Conservation (phyloP, 1,139 yeast genomes). For the Nadsonia starkeyi-henricii region DNA sequence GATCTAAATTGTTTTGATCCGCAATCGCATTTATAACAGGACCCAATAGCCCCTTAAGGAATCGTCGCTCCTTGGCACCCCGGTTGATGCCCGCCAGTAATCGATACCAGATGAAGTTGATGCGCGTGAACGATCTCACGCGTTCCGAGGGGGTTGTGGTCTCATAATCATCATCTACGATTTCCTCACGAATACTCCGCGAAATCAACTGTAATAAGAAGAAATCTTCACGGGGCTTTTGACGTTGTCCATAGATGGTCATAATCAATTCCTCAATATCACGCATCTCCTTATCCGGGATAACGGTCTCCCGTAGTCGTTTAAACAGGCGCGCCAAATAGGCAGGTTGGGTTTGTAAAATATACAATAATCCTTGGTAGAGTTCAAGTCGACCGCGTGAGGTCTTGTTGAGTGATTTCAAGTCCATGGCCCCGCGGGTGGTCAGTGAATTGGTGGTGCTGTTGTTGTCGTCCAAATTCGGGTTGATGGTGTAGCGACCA, state of each 20-base stretch:
- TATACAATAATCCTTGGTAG: slow-evolving; percentile 66
- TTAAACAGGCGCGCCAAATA: slow-evolving; percentile 51
- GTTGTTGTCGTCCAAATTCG: slow-evolving; percentile 6
- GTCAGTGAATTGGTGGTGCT: slow-evolving; percentile 8
- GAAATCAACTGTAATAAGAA: slow-evolving; percentile 50
- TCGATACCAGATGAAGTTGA: slow-evolving; percentile 31
- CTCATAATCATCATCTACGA: slow-evolving; percentile 15
- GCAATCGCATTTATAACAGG: slow-evolving; percentile 36
- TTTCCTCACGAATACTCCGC: slow-evolving; percentile 36
- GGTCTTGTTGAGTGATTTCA: slow-evolving; percentile 28
- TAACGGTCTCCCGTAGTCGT: slow-evolving; percentile 15
- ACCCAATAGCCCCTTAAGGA: slow-evolving; percentile 40
- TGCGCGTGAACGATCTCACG: slow-evolving; percentile 14
- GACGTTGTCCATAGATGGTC: slow-evolving; percentile 32
- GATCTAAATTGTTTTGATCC: slow-evolving; percentile 43
- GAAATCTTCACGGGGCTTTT: slow-evolving; percentile 54
- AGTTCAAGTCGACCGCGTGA: slow-evolving; percentile 35
- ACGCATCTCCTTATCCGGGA: slow-evolving; percentile 24
- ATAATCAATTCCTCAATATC: slow-evolving; percentile 36
- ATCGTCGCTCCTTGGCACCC: slow-evolving; percentile 44
- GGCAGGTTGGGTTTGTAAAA: slow-evolving; percentile 71
- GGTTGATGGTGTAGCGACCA: neutral
- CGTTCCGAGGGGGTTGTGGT: slow-evolving; percentile 12
- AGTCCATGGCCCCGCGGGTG: slow-evolving; percentile 21
- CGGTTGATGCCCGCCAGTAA: slow-evolving; percentile 43